Evolutionary conservation across 2,329 filamentous ascomycete genomes (phyloP).

Genomic region (Diaporthe sp.): DNA sequence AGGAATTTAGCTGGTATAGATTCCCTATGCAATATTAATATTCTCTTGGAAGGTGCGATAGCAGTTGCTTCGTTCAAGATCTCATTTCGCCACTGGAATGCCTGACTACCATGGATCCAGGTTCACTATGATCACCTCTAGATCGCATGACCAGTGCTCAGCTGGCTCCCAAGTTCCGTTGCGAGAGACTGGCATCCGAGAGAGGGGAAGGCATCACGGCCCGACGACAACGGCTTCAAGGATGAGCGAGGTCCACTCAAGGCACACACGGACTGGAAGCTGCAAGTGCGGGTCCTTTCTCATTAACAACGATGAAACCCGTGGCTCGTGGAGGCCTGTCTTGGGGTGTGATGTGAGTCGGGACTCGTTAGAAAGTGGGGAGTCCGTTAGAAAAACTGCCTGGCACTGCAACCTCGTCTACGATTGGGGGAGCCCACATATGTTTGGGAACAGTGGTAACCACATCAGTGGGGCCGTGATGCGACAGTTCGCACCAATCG

Average conservation of each 20-base stretch:
- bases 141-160: not conserved
- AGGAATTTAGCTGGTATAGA: not conserved
- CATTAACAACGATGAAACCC: not conserved
- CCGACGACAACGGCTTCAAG: slow-evolving; percentile 13
- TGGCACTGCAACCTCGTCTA: slow-evolving; percentile 11
- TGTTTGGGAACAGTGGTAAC: not conserved
- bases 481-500: slow-evolving; percentile 28
- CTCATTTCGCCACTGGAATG: not conserved
- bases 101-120: not conserved
- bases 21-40: not conserved
- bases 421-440: not conserved
- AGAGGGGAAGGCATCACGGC: slow-evolving; percentile 2
- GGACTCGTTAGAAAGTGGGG: not conserved
- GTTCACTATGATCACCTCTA: not conserved
- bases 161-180: not conserved
- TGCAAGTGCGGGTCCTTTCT: slow-evolving; percentile 1
- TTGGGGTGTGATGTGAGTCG: not conserved
- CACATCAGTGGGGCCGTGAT: slow-evolving; percentile 3
- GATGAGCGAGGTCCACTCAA: not conserved
- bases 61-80: not conserved
- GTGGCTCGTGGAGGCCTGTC: not conserved
- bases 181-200: not conserved
- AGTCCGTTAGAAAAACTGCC: slow-evolving; percentile 4
- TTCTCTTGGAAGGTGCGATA: not conserved
- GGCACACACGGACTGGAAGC: not conserved